Conservation (phyloP, 768 basidiomycete species). For the Coprinopsis sp. region DNA sequence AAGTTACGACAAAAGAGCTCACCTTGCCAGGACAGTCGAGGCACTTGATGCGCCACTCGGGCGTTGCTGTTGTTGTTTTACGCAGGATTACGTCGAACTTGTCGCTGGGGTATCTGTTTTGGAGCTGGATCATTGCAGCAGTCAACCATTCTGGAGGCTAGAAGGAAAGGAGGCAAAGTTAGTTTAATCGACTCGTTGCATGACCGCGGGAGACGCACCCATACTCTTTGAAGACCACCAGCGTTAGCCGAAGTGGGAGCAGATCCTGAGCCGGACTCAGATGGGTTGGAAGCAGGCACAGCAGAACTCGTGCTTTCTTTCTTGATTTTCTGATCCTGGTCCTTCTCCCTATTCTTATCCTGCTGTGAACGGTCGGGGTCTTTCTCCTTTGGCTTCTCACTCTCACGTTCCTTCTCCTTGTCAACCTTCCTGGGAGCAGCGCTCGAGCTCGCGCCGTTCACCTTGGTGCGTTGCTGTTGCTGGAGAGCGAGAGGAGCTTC, state of each 20-base stretch:
- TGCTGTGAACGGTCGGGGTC: constrained; percentile 1
- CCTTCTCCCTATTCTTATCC: constrained; percentile 3
- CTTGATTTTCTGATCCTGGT: constrained; percentile 8
- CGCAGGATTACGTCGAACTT: constrained; percentile 73
- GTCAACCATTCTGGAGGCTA: constrained; percentile 70
- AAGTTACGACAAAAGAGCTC: constrained; percentile 14
- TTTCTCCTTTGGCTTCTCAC: constrained; percentile 3
- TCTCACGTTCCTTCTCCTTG: constrained; percentile 9
- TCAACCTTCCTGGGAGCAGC: constrained; percentile 9
- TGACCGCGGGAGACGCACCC: constrained; percentile 13
- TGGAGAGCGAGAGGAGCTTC: constrained; percentile 74
- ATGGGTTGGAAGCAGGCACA: constrained; percentile 9
- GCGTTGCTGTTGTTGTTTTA: constrained; percentile 48
- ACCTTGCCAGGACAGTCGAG: constrained; percentile 93
- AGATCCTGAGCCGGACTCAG: neutral
- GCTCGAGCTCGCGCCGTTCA: constrained; percentile 45
- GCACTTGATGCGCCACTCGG: constrained; percentile 91
- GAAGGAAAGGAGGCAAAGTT: neutral
- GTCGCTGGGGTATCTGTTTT: constrained; percentile 73
- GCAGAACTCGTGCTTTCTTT: neutral
- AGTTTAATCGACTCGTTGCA: constrained; percentile 1
- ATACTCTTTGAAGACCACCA: neutral
- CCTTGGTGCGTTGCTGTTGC: constrained; percentile 50
- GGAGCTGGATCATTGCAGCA: constrained; percentile 62
- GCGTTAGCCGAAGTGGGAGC: constrained; percentile 12